Base-by-base conservation (phyloP, 352 stramenopile genomes). In the Phytopythium mirpurense region DNA sequence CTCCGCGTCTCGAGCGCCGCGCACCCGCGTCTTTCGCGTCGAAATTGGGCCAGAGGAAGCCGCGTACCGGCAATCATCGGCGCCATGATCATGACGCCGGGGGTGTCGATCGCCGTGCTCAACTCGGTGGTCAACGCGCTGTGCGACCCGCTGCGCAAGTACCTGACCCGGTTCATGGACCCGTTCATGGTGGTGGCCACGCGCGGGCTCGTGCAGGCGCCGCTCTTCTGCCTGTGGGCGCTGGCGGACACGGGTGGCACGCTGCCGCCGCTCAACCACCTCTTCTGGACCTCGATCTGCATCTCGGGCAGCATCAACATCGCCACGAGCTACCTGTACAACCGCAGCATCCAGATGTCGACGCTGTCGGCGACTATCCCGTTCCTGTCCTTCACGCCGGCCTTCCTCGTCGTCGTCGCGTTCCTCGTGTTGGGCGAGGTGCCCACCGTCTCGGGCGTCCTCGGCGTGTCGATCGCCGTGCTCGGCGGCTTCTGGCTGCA, bases 281-380 rank as follows among this genome's bases (percentile, higher is more conserved):
- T 91, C 63, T 91, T 90, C 60, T 91, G 81, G 81, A 88, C 71
- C 15, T 88, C 81, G 0, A 76, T 89, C 36, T 72, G 61, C 49
- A 82, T 91, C 67, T 88, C 76, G 32, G 81, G 81, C 42, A 27
- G 36, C 41, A 90, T 91, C 65, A 91, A 91, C 58, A 83, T 91
- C 58, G 68, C 74, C 60, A 88, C 81, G 9, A 91, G 81, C 63
- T 91, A 91, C 63, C 54, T 91, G 63, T 91, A 91, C 68, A 89
- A 88, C 53, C 78, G 81, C 37, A 78, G 68, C 19, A 88, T 91
- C 56, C 81, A 91, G 72, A 90, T 91, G 72, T 91, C 81, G 24
- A 88, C 78, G 27, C 63, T 91, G 6, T 86, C 81, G 14, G 78
- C 75, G 6, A 91, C 81, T 0, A 67, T 91, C n/a, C 81, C 78